Evolutionary conservation across 768 basidiomycete genomes (phyloP).

Genomic region (Mycena galopus): DNA sequence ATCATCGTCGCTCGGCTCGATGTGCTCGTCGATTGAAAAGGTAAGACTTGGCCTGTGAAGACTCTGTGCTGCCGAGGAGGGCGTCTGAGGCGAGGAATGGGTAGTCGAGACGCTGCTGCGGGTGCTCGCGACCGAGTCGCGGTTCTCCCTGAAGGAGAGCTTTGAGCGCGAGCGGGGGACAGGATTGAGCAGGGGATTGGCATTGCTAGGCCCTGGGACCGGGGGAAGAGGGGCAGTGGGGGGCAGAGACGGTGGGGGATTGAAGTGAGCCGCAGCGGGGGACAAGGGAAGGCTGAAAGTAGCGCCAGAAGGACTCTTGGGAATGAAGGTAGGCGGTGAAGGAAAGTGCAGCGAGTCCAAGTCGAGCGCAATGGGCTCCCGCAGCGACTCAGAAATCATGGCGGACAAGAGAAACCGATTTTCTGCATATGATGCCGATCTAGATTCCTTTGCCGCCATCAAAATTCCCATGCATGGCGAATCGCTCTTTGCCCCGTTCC

Average conservation of each 20-base stretch:
- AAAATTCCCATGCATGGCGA: not conserved
- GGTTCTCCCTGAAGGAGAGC: constrained; percentile 39
- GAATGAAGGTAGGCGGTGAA: constrained; percentile 57
- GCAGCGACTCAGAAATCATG: constrained; percentile 5
- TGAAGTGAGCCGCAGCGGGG: constrained; percentile 51
- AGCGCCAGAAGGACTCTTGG: constrained; percentile 41
- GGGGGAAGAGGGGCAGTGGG: constrained; percentile 74
- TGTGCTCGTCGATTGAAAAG: constrained; percentile 44
- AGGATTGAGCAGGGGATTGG: constrained; percentile 52
- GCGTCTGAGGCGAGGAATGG: constrained; percentile 39
- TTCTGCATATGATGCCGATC: no score
- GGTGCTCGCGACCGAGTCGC: constrained; percentile 35
- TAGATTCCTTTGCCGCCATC: no score
- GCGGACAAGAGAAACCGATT: not conserved
- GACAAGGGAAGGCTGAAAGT: constrained; percentile 32
- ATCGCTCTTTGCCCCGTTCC: no score
- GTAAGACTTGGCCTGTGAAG: constrained; percentile 42
- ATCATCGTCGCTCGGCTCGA: constrained; percentile 31
- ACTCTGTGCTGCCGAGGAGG: constrained; percentile 35
- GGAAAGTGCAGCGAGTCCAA: constrained; percentile 52
- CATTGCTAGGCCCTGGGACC: constrained; percentile 72
- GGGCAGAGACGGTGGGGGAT: constrained; percentile 72
- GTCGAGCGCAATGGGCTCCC: not conserved
- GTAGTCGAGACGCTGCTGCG: constrained; percentile 33
- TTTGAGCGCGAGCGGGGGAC: constrained; percentile 40